These are phyloP conservation scores for Parachaetomium inaequale DNA, from an alignment of 495 filamentous ascomycete species.

Conservation along the genomic window DNA sequence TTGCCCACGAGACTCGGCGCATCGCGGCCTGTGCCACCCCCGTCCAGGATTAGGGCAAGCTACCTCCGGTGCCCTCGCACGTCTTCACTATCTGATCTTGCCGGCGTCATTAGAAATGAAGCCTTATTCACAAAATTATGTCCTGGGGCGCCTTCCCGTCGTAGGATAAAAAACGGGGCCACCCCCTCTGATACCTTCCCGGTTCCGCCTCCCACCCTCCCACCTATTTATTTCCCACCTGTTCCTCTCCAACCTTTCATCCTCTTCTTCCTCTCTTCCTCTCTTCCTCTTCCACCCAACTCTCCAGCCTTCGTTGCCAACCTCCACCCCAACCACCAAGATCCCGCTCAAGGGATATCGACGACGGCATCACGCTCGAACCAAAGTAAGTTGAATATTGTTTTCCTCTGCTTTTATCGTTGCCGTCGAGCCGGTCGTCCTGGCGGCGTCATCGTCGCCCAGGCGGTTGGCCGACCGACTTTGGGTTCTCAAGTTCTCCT, in stretches of 20 bases:
- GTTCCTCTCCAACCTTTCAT: neutral
- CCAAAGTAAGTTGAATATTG: neutral
- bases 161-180: neutral
- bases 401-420: neutral
- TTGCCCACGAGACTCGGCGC: neutral
- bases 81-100: neutral
- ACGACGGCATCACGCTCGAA: neutral
- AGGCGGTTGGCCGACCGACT: neutral
- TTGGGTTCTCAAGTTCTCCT: too few relatives aligned
- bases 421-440: neutral
- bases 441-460: neutral
- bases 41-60: neutral
- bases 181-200: neutral
- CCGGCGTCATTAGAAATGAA: neutral
- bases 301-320: neutral
- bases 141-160: neutral
- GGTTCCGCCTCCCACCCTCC: neutral
- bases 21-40: slow-evolving; percentile 2
- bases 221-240: neutral
- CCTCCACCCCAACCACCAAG: neutral
- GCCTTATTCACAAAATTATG: neutral
- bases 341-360: neutral
- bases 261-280: neutral
- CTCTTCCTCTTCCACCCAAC: neutral
- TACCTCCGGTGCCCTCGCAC: neutral